Evolutionary conservation across 1,284 basidiomycete genomes (phyloP).

Genomic region (Pseudozyma pruni): DNA sequence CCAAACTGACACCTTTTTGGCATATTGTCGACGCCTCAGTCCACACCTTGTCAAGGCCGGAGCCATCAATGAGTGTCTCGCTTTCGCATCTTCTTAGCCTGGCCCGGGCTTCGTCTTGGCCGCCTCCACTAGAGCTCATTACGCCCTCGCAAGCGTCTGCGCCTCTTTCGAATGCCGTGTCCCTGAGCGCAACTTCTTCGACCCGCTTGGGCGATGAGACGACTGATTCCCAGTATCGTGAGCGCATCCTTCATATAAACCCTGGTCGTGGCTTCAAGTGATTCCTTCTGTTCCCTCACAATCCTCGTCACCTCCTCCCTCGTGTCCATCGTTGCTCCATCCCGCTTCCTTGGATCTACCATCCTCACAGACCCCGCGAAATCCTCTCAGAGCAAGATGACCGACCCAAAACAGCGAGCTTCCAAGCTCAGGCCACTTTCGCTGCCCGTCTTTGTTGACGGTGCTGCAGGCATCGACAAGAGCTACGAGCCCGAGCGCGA

Average conservation of each 20-base stretch:
- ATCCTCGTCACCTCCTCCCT: no score
- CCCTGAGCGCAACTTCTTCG: no score
- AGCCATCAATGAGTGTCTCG: constrained; percentile 15
- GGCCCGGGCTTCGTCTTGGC: no score
- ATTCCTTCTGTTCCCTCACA: not conserved
- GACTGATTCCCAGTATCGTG: not conserved
- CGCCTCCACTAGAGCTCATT: constrained; percentile 7
- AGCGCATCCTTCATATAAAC: not conserved
- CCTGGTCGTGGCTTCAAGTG: no score
- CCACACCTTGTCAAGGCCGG: constrained; percentile 2
- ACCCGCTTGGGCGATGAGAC: not conserved
- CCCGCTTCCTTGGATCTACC: not conserved
- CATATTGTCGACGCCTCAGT: constrained; percentile 9
- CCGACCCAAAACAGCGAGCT: constrained; percentile 21
- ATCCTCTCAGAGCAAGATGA: constrained; percentile 7
- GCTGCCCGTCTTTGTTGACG: constrained; percentile 41
- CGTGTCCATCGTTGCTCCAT: not conserved
- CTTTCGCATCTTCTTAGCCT: constrained; percentile 1
- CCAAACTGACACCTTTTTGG: constrained; percentile 4
- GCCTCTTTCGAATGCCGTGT: no score
- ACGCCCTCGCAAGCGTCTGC: not conserved
- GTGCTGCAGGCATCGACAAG: constrained; percentile 27
- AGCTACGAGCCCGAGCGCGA: constrained; percentile 34
- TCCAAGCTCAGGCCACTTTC: constrained; percentile 29
- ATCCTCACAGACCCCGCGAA: not conserved